These are phyloP conservation scores for Geotrichum macrosporum DNA, from an alignment of 1,139 yeast species.

Conservation along the genomic window DNA sequence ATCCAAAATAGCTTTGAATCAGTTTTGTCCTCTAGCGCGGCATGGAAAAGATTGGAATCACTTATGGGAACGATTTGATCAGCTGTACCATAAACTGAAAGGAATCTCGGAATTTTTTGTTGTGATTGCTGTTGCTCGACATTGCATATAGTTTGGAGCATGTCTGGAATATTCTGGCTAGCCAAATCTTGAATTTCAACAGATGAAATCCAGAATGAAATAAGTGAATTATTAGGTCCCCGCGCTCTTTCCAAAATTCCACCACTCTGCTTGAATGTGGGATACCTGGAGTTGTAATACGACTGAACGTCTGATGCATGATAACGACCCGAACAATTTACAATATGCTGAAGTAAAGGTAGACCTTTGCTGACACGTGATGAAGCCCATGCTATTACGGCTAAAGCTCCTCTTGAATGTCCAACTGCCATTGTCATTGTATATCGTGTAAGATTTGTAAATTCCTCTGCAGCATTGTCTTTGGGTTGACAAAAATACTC, in stretches of 20 bases:
- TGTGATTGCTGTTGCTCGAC: not conserved
- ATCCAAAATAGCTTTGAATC: conserved; percentile 9
- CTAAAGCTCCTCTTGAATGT: conserved; percentile 21
- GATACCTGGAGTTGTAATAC: conserved; percentile 3
- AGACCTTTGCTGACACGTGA: not conserved
- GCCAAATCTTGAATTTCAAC: conserved; percentile 17
- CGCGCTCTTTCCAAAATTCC: conserved; percentile 8
- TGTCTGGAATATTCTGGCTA: conserved; percentile 2
- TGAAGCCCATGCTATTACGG: conserved; percentile 16
- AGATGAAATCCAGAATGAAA: conserved; percentile 15
- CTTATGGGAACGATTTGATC: conserved; percentile 19
- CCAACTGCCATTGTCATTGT: conserved; percentile 11
- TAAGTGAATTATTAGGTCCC: conserved; percentile 8
- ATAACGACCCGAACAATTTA: conserved; percentile 19
- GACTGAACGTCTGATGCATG: conserved; percentile 5
- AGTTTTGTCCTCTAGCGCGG: not conserved
- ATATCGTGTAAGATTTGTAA: not conserved
- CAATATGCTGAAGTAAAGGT: conserved; percentile 7
- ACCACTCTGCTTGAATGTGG: conserved; percentile 1
- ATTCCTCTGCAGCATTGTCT: too few species aligned
- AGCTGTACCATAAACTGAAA: conserved; percentile 16
- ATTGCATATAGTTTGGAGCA: conserved; percentile 6
- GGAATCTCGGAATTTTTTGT: not conserved
- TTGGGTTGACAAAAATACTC: not conserved
- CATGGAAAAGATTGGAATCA: conserved; percentile 11